Evolutionary conservation across 768 basidiomycete genomes (phyloP).

Genomic region (Porphyrellus cyaneotinctus): DNA sequence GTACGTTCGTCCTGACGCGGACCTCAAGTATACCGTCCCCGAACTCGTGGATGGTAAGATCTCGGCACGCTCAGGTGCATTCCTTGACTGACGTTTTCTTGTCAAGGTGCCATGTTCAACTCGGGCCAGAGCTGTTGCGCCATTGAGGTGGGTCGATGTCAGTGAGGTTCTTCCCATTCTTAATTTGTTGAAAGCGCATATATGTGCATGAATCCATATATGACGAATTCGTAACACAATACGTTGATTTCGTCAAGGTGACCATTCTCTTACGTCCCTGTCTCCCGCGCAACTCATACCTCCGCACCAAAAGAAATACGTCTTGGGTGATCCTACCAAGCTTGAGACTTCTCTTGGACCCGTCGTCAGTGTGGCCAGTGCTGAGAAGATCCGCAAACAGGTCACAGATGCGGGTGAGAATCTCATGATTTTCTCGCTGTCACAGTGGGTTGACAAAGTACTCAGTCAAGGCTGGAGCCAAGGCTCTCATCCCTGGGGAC

Average conservation of each 20-base stretch:
- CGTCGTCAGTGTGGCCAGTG: slow-evolving; percentile 85
- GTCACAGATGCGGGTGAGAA: slow-evolving; percentile 73
- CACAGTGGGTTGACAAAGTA: background rate
- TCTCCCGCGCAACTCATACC: background rate
- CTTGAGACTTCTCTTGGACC: slow-evolving; percentile 82
- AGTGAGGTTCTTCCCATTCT: background rate
- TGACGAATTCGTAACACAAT: slow-evolving; percentile 72
- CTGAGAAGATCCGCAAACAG: slow-evolving; percentile 81
- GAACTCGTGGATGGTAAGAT: slow-evolving; percentile 85
- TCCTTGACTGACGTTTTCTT: background rate
- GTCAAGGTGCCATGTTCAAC: slow-evolving; percentile 86
- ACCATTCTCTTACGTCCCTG: background rate
- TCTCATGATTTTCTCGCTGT: background rate
- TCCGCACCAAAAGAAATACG: slow-evolving; percentile 52
- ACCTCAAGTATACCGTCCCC: slow-evolving; percentile 74
- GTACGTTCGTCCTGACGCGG: slow-evolving; percentile 85
- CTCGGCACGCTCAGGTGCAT: background rate
- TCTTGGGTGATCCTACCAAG: slow-evolving; percentile 80
- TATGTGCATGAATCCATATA: slow-evolving; percentile 88
- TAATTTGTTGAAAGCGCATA: slow-evolving; percentile 56
- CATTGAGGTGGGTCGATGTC: slow-evolving; percentile 58
- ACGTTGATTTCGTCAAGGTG: slow-evolving; percentile 72
- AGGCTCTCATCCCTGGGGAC: slow-evolving; percentile 63
- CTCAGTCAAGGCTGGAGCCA: slow-evolving; percentile 75
- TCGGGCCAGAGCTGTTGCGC: slow-evolving; percentile 97